These are phyloP conservation scores for Psilocybe cyanescens DNA, from an alignment of 768 basidiomycete genomes.

Conservation along the genomic window DNA sequence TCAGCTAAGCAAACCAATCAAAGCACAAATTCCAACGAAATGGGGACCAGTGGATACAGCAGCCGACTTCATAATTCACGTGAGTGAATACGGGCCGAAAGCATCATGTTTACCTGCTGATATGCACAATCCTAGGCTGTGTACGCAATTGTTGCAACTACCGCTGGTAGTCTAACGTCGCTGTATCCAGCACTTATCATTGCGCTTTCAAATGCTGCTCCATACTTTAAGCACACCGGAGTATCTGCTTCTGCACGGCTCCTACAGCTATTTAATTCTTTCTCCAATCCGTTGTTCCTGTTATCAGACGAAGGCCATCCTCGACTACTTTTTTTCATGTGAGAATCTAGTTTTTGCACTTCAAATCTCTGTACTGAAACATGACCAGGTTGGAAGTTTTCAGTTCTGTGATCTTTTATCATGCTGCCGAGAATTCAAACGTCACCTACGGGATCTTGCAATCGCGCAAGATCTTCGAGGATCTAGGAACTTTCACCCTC, in stretches of 20 bases:
- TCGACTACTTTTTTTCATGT: constrained; percentile 91
- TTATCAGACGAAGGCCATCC: constrained; percentile 96
- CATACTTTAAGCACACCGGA: constrained; percentile 81
- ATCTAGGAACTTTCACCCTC: constrained; percentile 91
- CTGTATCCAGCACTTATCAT: constrained; percentile 94
- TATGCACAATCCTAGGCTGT: constrained; percentile 59
- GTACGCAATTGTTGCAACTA: constrained; percentile 88
- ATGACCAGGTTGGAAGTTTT: constrained; percentile 82
- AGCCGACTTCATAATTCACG: constrained; percentile 89
- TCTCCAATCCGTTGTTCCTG: constrained; percentile 87
- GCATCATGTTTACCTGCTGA: not conserved
- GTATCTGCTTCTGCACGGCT: constrained; percentile 83
- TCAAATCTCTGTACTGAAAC: not conserved
- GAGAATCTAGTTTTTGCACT: constrained; percentile 23
- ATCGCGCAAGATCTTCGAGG: constrained; percentile 84
- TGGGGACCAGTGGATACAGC: constrained; percentile 75
- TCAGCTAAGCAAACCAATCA: constrained; percentile 69
- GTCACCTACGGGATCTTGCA: constrained; percentile 85
- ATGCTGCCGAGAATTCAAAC: constrained; percentile 85
- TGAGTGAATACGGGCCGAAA: constrained; percentile 36
- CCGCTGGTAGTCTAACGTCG: constrained; percentile 78
- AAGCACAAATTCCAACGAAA: constrained; percentile 71
- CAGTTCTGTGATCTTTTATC: constrained; percentile 80
- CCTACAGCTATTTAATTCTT: constrained; percentile 88
- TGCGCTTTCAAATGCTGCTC: constrained; percentile 85